Evolutionary conservation across 305 asterid species (phyloP).

Genomic region (Fraxinus angustifolia): DNA sequence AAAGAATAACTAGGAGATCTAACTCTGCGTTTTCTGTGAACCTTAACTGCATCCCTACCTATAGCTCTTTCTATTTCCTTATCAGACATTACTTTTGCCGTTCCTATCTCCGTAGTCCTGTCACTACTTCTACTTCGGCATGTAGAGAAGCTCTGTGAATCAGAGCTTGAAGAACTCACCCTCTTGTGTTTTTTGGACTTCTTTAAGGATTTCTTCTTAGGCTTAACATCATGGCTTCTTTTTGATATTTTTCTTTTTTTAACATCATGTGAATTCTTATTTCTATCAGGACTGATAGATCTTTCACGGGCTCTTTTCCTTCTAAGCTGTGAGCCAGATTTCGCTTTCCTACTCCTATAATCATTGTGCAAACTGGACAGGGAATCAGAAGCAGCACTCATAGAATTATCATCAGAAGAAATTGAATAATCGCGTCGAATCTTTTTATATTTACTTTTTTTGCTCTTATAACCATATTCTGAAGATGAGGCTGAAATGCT

Average conservation of each 20-base stretch:
- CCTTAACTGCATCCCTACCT: constrained; percentile 20
- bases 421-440: constrained; percentile 34
- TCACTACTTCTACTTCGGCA: constrained; percentile 37
- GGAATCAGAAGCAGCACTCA: constrained; percentile 47
- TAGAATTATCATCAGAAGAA: constrained; percentile 53
- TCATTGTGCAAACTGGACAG: constrained; percentile 31
- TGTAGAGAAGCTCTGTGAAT: constrained; percentile 56
- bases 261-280: constrained; percentile 27
- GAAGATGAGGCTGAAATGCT: constrained; percentile 17
- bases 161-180: constrained; percentile 48
- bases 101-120: constrained; percentile 31
- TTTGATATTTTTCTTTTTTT: constrained; percentile 56
- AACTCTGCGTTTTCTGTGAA: constrained; percentile 16
- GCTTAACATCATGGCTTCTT: constrained; percentile 36
- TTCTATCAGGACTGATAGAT: constrained; percentile 31
- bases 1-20: constrained; percentile 44
- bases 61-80: constrained; percentile 18
- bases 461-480: constrained; percentile 31
- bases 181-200: constrained; percentile 44
- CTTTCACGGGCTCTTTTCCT: constrained; percentile 41
- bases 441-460: constrained; percentile 35
- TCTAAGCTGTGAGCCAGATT: constrained; percentile 26
- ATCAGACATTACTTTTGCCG: background rate
- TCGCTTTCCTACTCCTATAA: constrained; percentile 42
- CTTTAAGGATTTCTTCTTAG: constrained; percentile 47